Conservation (phyloP, 352 stramenopile genomes). For the Pythium insidiosum region DNA sequence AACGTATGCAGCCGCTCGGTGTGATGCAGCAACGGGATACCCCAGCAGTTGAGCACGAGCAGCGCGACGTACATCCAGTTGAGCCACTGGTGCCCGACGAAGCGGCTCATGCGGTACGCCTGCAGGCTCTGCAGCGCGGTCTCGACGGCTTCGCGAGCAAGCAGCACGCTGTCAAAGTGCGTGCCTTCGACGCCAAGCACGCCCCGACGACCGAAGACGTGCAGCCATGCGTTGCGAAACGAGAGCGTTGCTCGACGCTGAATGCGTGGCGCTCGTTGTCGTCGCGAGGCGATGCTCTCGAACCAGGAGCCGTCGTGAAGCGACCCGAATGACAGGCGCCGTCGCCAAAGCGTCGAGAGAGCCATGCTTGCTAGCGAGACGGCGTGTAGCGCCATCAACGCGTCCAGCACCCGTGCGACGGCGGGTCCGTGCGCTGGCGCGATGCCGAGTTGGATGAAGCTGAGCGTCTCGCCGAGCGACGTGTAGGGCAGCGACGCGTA, state of each 20-base stretch:
- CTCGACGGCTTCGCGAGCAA: slow-evolving; percentile 16
- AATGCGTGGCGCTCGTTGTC: no score
- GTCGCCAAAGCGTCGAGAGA: not conserved
- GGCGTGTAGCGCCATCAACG: no score
- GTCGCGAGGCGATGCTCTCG: no score
- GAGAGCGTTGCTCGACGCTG: no score
- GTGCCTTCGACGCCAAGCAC: slow-evolving; percentile 16
- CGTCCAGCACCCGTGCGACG: no score
- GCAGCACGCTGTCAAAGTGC: slow-evolving; percentile 11
- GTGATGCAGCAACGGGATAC: slow-evolving; percentile 2
- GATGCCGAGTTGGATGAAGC: no score
- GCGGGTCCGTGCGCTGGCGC: no score
- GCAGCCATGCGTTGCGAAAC: no score
- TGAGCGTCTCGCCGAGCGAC: no score
- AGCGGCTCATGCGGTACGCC: slow-evolving; percentile 24
- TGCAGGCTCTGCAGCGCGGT: slow-evolving; percentile 20
- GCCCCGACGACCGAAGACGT: not conserved
- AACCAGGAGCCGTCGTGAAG: no score
- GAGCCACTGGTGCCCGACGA: slow-evolving; percentile 10
- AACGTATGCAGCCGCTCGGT: not conserved
- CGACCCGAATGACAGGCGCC: not conserved
- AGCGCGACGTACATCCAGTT: slow-evolving; percentile 20
- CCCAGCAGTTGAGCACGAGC: slow-evolving; percentile 5
- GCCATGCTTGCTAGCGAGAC: no score
- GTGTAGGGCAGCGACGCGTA: no score